Evolutionary conservation across 2,329 filamentous ascomycete species (phyloP).

Genomic region (Sphaerulina vaccinii): DNA sequence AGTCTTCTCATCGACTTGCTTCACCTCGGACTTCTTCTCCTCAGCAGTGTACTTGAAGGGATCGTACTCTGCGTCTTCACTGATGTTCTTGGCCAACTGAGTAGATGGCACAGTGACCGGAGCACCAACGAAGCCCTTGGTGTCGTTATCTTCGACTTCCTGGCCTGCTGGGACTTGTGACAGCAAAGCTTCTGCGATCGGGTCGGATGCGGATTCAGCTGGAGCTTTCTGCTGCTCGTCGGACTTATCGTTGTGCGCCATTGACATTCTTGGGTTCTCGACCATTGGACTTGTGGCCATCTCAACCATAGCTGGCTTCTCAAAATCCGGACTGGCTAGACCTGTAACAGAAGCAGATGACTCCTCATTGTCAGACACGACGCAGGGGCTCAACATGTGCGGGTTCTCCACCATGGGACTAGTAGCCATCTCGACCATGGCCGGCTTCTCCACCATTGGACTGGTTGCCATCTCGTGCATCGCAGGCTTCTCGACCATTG

Average conservation of each 20-base stretch:
- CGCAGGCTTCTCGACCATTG: neutral
- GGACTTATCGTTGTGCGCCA: slow-evolving; percentile 1
- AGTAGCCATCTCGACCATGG: neutral
- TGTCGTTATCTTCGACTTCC: slow-evolving; percentile 5
- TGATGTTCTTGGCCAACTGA: slow-evolving; percentile 4
- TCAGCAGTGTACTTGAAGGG: slow-evolving; percentile 7
- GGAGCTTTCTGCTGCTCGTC: neutral
- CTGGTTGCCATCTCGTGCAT: slow-evolving; percentile 2
- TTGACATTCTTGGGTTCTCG: slow-evolving; percentile 6
- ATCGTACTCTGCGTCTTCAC: slow-evolving; percentile 2
- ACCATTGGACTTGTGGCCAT: slow-evolving; percentile 10
- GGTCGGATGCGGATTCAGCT: neutral
- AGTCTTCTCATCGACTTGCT: slow-evolving; percentile 4
- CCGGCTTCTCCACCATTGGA: neutral
- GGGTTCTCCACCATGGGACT: slow-evolving; percentile 5
- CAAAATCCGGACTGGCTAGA: neutral
- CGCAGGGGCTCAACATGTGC: neutral
- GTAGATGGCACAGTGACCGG: slow-evolving; percentile 1
- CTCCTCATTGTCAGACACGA: neutral
- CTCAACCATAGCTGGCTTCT: neutral
- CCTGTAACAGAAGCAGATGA: neutral
- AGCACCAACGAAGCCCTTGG: slow-evolving; percentile 6
- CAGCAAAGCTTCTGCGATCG: neutral
- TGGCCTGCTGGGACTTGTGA: slow-evolving; percentile 6
- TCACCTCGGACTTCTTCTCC: neutral